Evolutionary conservation across 495 filamentous ascomycete species (phyloP), one percentile per base, ranked within the genome.

Genomic region (Neurospora cerealis): DNA sequence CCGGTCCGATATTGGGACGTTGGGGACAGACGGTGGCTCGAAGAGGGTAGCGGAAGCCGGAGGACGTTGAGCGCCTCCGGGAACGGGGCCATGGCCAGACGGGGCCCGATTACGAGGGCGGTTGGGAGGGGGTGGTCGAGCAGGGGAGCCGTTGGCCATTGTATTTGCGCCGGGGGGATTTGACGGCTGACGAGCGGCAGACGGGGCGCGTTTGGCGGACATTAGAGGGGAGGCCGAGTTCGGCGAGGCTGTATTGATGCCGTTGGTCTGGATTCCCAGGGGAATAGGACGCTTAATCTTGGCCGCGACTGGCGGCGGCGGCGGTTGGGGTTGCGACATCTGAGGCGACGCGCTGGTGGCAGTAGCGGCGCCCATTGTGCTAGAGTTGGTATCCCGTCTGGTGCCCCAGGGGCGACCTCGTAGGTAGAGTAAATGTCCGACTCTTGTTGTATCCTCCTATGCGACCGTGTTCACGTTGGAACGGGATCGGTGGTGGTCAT

Each of bases 231-330:
- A 93, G 11, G 91, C 87, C 1, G 90, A 91, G 2, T 89, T 86
- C 37, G 87, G 86, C n/a, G 88, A 87, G 71, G 89, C 82, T 75
- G 86, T 87, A 13, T 32, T 19, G 74, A 89, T 87, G 48, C 89
- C 90, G 83, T 92, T 93, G 77, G 89, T 86, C 77, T 92, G 90
- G 70, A 89, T 85, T 60, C 89, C 88, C 70, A 91, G 90, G 72
- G 90, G 90, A 74, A 89, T 85, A 73, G 91, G 91, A 40, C 91
- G 91, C 82, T 93, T 93, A 77, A 91, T 89, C 81, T 93, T 93
- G 77, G 86, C 86, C 73, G 88, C 81, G 77, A 85, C 83, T 17
- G 87, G 87, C 75, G 87, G 88, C 38, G 80, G 83, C 69, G 60
- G 83, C 78, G 69, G 84, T 75, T 41, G 85, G 28, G 54, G 54